These are phyloP conservation scores for Thuja plicata DNA, from an alignment of 83 land plant genomes.

Conservation along the genomic window DNA sequence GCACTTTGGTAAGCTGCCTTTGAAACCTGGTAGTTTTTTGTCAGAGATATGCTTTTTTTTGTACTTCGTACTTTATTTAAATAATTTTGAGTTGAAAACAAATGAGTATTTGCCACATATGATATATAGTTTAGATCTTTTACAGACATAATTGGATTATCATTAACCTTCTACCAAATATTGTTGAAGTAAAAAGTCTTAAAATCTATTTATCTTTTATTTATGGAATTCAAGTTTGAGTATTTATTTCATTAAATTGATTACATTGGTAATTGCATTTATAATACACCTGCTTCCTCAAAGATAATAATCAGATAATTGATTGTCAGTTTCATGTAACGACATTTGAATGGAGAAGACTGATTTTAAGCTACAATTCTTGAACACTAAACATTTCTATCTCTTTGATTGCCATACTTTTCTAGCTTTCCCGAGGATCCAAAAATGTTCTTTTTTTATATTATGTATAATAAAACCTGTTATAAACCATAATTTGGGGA, in stretches of 20 bases:
- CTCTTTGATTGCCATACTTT: too few relatives aligned
- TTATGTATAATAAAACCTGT: too few relatives aligned
- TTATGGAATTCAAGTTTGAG: background rate
- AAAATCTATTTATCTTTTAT: background rate
- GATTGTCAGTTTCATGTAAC: background rate
- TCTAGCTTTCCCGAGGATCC: too few relatives aligned
- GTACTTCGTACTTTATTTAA: background rate
- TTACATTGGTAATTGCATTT: background rate
- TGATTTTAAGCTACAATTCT: background rate
- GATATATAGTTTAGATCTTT: background rate
- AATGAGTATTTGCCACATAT: background rate
- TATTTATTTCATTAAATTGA: background rate
- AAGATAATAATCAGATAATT: background rate
- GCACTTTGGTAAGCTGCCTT: constrained; percentile 38
- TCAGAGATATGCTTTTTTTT: background rate
- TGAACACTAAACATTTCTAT: too few relatives aligned
- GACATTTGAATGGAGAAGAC: background rate
- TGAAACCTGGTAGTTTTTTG: background rate
- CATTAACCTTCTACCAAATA: background rate
- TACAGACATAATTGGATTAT: background rate
- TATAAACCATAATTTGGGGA: too few relatives aligned
- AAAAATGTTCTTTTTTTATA: too few relatives aligned
- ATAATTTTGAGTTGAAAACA: background rate
- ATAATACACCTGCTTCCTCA: background rate
- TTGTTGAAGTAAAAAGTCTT: background rate